Evolutionary conservation across 2,329 filamentous ascomycete genomes (phyloP), one percentile per base, ranked within the genome.

Genomic region (Phyllosticta citrichinensis): DNA sequence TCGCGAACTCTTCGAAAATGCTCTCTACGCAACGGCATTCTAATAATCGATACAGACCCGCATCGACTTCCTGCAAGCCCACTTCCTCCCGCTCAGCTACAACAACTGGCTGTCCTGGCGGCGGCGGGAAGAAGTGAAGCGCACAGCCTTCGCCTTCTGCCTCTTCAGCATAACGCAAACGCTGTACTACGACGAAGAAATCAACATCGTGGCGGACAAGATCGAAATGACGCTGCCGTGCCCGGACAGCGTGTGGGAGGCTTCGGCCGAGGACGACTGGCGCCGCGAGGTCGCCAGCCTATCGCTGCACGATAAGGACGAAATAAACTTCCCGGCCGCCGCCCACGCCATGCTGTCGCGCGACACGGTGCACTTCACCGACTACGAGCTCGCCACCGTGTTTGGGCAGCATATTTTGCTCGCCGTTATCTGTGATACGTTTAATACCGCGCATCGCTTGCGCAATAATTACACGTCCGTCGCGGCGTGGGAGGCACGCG

Each of bases 331-430:
- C 55, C 60, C 60, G 1, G 55, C 52, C 6, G 61, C 61, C 17
- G 61, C 57, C 10, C 52, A 59, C 24, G 61, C 56, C 25, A 59
- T 60, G 22, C 52, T 60, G 17, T 60, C 53, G 3, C 52, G 53
- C 10, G 61, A 62, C 52, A 62, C 61, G 22, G 53, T 25, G 6
- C 54, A 62, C 10, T 50, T 53, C 11, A 62, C 60, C 17, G 60
- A 62, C 19, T 62, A 62, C 24, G 60, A 62, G 35, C 51, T 62
- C 2, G 60, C 60, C 10, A 62, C 60, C 22, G 30, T 62, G 1
- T 62, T 55, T 12, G 60, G 60, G 17, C 60, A 62, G 17, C 52
- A 57, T 11, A 58, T 62, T 40, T 55, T 62, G n/a, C 60, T 62
- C n/a, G 57, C 50, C 51, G 60, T 58, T 51, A 62, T 62, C 12